Base-by-base conservation (phyloP, 805 yeast species). In the Metschnikowia continentalis region DNA sequence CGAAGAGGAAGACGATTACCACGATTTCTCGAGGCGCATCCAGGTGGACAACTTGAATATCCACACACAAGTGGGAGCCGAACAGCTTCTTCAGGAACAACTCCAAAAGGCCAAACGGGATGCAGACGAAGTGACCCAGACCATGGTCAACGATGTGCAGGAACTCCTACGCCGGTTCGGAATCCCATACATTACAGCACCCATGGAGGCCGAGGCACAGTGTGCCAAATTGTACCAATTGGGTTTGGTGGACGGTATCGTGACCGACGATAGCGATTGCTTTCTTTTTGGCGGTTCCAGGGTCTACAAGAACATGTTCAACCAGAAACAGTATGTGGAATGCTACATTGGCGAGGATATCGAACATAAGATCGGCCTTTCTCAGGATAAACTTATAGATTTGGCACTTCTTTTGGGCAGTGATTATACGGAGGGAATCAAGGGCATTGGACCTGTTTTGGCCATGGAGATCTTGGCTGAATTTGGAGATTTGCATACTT, bases 161-260 rank as follows among this genome's bases (percentile, higher is more conserved):
- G 96, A 90, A 55, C 72, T 94, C 39, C 72, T 94, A 7, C 79
- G 86, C 30, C 69, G 92, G 48, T 94, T 94, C 74, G 99, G 99
- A 1, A 87, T 94, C 4, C 99, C 99, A 0, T 94, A 82, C 58
- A 79, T 94, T 8, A 88, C 96, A 0, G 97, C 99, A 0, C 99
- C 99, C 0, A 90, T 90, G 91, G 99, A 94, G 68, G 99, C 99
- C 1, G 99, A 94, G 70, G 98, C 99, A 0, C 99, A 94, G 62
- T 94, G 99, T 70, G 97, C 96, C 0, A 88, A 86, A 56, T 69
- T 94, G 6, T 67, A 82, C 37, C 62, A 67, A n/a, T 66, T 90
- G 20, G 81, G 79, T 0, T 71, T 94, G 17, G 97, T 92, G 3
- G 98, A 94, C 67, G 99, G 99, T 0, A 86, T 94, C 5, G 84